These are phyloP conservation scores for Santalum album DNA, from an alignment of 164 flowering plant species.

Conservation along the genomic window DNA sequence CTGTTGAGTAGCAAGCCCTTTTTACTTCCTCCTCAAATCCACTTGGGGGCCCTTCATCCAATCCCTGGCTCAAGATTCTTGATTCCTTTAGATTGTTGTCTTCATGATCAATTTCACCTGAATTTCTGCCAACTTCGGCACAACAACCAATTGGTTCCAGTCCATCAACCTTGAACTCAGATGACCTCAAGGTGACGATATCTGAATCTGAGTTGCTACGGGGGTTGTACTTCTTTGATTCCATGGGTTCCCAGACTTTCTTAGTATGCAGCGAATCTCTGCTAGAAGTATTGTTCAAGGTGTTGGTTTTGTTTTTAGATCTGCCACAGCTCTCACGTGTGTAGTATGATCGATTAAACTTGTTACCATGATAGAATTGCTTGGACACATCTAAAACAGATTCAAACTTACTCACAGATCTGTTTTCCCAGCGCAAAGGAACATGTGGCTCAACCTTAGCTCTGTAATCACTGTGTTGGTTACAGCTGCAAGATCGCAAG, in stretches of 20 bases:
- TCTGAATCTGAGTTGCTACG: conserved; percentile 66
- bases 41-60: conserved; percentile 14
- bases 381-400: conserved; percentile 39
- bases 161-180: conserved; percentile 30
- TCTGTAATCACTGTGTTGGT: conserved; percentile 37
- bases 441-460: conserved; percentile 19
- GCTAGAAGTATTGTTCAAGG: conserved; percentile 26
- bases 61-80: conserved; percentile 9
- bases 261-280: conserved; percentile 37
- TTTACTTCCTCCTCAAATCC: conserved; percentile 15
- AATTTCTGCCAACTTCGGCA: conserved; percentile 13
- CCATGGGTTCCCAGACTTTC: conserved; percentile 90
- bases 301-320: conserved; percentile 35
- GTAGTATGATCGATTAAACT: conserved; percentile 35
- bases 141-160: conserved; percentile 11
- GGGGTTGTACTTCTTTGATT: conserved; percentile 50
- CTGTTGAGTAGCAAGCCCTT: conserved; percentile 14
- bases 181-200: conserved; percentile 35
- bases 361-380: conserved; percentile 42
- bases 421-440: conserved; percentile 30
- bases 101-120: conserved; percentile 13
- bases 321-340: conserved; percentile 41
- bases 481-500: conserved; percentile 55
- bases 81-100: conserved; percentile 15
- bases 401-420: conserved; percentile 34